phyloP scores from a whole-genome alignment of 305 asterid genomes.

The Striga hermonthica region DNA sequence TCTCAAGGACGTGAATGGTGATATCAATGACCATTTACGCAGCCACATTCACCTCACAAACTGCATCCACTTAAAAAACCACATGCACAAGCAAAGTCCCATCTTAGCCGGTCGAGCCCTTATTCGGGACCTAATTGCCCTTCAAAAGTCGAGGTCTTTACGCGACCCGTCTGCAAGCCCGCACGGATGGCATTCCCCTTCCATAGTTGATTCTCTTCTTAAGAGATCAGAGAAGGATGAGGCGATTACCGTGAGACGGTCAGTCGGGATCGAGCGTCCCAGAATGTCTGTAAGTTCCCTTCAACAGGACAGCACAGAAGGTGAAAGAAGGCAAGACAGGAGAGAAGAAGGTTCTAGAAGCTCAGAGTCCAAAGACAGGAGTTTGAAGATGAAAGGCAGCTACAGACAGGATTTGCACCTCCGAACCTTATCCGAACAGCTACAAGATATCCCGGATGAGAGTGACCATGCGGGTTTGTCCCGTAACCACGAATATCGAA shows the following conservation, averaged over 20 bases:
- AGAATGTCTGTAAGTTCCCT: neutral
- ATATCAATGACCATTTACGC: conserved; percentile 77
- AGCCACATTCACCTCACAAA: conserved; percentile 93
- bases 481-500: conserved; percentile 41
- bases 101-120: conserved; percentile 70
- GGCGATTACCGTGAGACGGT: conserved; percentile 49
- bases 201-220: conserved; percentile 49
- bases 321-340: neutral
- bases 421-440: conserved; percentile 60
- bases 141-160: conserved; percentile 88
- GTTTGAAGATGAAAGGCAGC: conserved; percentile 18
- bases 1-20: conserved; percentile 87
- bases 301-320: neutral
- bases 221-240: conserved; percentile 44
- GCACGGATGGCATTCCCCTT: conserved; percentile 78
- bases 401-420: conserved; percentile 44
- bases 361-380: conserved; percentile 44
- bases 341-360: conserved; percentile 32
- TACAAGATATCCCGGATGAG: no score
- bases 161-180: conserved; percentile 93
- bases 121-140: conserved; percentile 81
- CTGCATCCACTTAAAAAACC: conserved; percentile 82
- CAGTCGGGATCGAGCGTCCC: conserved; percentile 42
- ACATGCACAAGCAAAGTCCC: conserved; percentile 76
- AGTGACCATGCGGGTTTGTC: conserved; percentile 72